Conservation (phyloP, 352 stramenopile genomes). For the Pythium utonaiense region DNA sequence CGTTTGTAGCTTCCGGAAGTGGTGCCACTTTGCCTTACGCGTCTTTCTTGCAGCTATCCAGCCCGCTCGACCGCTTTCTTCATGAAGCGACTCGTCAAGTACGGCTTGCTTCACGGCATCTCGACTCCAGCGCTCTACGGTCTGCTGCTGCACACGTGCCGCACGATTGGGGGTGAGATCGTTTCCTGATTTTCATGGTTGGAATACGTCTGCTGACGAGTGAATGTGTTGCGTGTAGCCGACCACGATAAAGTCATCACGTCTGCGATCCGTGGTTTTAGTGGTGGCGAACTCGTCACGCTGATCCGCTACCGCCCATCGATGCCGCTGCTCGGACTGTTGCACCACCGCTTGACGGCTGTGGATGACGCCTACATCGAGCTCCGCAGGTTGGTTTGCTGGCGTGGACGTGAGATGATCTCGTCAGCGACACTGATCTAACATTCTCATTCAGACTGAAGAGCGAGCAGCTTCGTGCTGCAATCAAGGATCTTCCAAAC, state of each 20-base stretch:
- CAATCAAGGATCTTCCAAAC: conserved; percentile 50
- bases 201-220: too few relatives aligned
- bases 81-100: conserved; percentile 75
- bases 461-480: conserved; percentile 57
- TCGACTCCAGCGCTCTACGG: conserved; percentile 73
- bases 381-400: conserved; percentile 52
- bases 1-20: background rate
- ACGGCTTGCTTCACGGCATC: conserved; percentile 63
- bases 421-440: too few relatives aligned
- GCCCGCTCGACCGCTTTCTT: conserved; percentile 68
- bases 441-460: conserved; percentile 32
- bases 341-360: conserved; percentile 61
- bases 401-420: too few relatives aligned
- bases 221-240: conserved; percentile 24
- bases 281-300: conserved; percentile 68
- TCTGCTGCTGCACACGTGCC: conserved; percentile 65
- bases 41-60: conserved; percentile 35
- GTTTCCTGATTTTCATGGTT: too few relatives aligned
- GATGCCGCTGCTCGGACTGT: conserved; percentile 68
- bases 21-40: background rate
- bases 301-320: conserved; percentile 73
- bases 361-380: conserved; percentile 71
- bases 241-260: conserved; percentile 81
- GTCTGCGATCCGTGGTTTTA: conserved; percentile 79
- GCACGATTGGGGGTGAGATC: conserved; percentile 42